Evolutionary conservation across 129 eudicot species (phyloP), one percentile per base, ranked within the genome.

Genomic region (Mikania micrantha): DNA sequence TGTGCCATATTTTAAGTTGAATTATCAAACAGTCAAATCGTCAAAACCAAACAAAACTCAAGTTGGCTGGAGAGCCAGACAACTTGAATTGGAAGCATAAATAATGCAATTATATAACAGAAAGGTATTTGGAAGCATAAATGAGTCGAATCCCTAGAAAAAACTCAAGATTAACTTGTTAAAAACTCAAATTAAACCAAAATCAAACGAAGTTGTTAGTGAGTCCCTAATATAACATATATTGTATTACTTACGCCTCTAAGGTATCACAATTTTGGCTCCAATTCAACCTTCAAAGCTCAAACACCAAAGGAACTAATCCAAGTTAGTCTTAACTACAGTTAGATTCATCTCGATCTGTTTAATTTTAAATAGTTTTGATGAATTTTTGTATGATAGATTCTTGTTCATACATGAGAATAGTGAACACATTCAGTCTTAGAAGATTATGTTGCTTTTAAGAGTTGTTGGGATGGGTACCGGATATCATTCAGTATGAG

Each of bases 381-480:
- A 47, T 38, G 1, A 11, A 11, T 20, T 27, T 8, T 59, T 13
- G 69, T 48, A 31, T 11, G 41, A 28, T 74, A 88, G 91, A 88
- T 78, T 88, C 88, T 44, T 88, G 91, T 81, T 75, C 96, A 64
- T 78, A 80, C 77, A 85, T 85, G 28, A 72, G 85, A 76, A 82
- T 85, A 17, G 87, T 78, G 63, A 88, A 88, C 77, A 60, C 45
- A 9, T 40, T 9, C 8, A 40, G 9, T 3, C 15, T 40, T 0
- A 47, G 83, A 88, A 16, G 91, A 85, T 41, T 85, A 88, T 50
- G 59, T 88, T 4, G 96, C 91, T 9, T 87, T 88, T 42, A 88
- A 88, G 59, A 88, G 91, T 34, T 88, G 96, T 49, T 88, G 91
- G 96, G 96, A 85, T 53, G 88, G 85, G 60, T 88, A 88, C 21